Evolutionary conservation across 2,329 filamentous ascomycete species (phyloP), one percentile per base, ranked within the genome.

Genomic region (Claviceps arundinis): DNA sequence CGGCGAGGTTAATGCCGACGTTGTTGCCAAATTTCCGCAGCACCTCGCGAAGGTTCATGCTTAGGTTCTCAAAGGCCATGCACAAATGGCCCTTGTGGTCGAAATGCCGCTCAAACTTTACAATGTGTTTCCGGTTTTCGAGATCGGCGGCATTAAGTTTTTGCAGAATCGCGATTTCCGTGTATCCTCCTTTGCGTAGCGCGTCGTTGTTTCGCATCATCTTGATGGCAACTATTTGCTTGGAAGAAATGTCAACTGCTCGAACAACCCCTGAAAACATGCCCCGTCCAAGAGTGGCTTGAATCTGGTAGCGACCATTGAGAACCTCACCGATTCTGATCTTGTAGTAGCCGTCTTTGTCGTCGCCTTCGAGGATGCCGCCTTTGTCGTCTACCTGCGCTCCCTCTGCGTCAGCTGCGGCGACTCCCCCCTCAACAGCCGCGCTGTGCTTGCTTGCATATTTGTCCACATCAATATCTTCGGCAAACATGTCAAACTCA

Each of bases 251-350:
- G 67, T 96, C 90, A 56, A 81, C 77, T 22, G 93, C 93, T 57
- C 89, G 83, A 50, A 93, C 89, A n/a, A 98, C 93, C 8, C 89
- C 89, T 0, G 93, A 95, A 66, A 96, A 98, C 78, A 96, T 95
- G 60, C 93, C 93, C 68, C 88, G 89, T 57, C 93, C 93, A 22
- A 98, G 76, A 50, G 84, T 84, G 54, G 90, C 82, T 65, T 91
- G 85, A 37, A 98, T 82, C 64, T 93, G 87, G 67, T 97, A 97
- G 37, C 89, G 85, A 34, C 84, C 84, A 60, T 95, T 87, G 56
- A 98, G 76, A 50, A 97, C 73, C 71, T 98, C 93, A 62, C 91
- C 90, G 42, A 89, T 82, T 53, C 94, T 89, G 53, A 96, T 84
- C 68, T 93, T 94, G 74, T 97, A 98, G 66, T 97, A 97, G 5